phyloP scores from a whole-genome alignment of 176 grass and related monocot genomes.

The Triticum dicoccoides region DNA sequence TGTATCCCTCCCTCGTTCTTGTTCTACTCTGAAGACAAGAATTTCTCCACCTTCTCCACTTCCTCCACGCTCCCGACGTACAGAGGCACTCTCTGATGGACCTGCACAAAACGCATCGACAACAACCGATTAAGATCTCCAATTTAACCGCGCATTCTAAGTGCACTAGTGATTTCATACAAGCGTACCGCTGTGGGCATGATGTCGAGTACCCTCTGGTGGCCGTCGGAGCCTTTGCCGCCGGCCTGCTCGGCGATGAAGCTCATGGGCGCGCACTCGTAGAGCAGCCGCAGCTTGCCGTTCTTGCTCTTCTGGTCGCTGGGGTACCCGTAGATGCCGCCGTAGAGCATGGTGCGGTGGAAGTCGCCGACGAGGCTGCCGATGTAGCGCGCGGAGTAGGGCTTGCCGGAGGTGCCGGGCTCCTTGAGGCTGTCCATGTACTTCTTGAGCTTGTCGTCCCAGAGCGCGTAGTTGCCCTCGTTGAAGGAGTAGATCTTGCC shows the following conservation, averaged over 20 bases:
- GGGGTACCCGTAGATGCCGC: slow-evolving; percentile 98
- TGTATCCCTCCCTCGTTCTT: not conserved
- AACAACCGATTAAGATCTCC: not conserved
- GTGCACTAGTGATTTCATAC: not conserved
- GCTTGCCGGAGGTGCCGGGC: slow-evolving; percentile 73
- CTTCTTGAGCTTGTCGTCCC: slow-evolving; percentile 90
- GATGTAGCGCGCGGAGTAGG: slow-evolving; percentile 97
- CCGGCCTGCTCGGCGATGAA: slow-evolving; percentile 98
- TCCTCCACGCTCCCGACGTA: slow-evolving; percentile 96
- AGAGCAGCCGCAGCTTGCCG: slow-evolving; percentile 94
- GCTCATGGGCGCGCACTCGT: slow-evolving; percentile 99
- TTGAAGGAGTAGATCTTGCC: slow-evolving; percentile 98
- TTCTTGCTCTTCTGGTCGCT: slow-evolving; percentile 95
- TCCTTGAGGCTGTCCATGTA: slow-evolving; percentile 99
- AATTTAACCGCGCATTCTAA: not conserved
- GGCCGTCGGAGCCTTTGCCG: slow-evolving; percentile 88
- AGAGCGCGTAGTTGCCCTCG: slow-evolving; percentile 94
- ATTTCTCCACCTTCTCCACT: slow-evolving; percentile 93
- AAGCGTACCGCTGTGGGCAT: slow-evolving; percentile 63
- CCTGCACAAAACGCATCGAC: slow-evolving; percentile 31
- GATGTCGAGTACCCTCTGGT: slow-evolving; percentile 92
- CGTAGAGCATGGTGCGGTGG: slow-evolving; percentile 93
- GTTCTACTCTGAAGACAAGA: slow-evolving; percentile 54
- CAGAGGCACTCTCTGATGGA: slow-evolving; percentile 93
- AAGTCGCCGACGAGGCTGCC: slow-evolving; percentile 99